phyloP scores from a whole-genome alignment of 768 basidiomycete genomes.

The Roridomyces roridus region DNA sequence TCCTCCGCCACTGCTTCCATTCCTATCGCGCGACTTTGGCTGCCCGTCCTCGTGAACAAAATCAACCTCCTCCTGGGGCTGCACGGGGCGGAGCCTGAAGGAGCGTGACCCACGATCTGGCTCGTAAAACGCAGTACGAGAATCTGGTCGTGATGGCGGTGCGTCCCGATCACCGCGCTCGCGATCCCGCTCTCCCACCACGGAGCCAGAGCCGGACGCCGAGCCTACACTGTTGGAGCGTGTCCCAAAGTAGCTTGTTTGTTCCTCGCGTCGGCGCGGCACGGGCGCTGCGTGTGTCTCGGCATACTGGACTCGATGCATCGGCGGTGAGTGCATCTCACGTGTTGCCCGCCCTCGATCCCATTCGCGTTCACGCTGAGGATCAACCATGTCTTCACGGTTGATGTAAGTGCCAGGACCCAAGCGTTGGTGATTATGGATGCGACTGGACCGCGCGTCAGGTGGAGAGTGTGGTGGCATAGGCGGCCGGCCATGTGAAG shows the following conservation, averaged over 20 bases:
- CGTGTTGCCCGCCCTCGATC: conserved; percentile 41
- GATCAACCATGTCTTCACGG: conserved; percentile 48
- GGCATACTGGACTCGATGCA: conserved; percentile 29
- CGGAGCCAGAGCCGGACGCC: conserved; percentile 55
- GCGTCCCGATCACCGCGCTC: not conserved
- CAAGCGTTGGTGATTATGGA: conserved; percentile 71
- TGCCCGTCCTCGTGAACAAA: conserved; percentile 62
- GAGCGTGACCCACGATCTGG: conserved; percentile 54
- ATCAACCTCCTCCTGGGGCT: conserved; percentile 54
- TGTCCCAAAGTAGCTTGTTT: conserved; percentile 37
- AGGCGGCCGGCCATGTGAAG: conserved; percentile 1
- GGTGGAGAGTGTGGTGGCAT: conserved; percentile 42
- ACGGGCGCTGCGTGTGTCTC: conserved; percentile 31
- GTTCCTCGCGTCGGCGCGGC: conserved; percentile 44
- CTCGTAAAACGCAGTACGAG: conserved; percentile 55
- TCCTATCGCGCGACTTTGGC: conserved; percentile 26
- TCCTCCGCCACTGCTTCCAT: conserved; percentile 36
- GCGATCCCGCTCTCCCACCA: conserved; percentile 44
- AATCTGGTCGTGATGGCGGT: conserved; percentile 55
- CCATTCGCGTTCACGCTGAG: conserved; percentile 52
- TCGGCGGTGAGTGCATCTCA: conserved; percentile 41
- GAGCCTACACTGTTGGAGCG: conserved; percentile 67
- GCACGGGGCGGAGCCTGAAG: conserved; percentile 59
- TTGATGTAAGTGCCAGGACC: conserved; percentile 67
- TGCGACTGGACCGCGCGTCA: conserved; percentile 40